A percentile compares a stretch with the other conserved stretches of the same genome.
Evolutionary conservation across 345 rosid genomes (phyloP).

Genomic region (Lepidium aucheri): DNA sequence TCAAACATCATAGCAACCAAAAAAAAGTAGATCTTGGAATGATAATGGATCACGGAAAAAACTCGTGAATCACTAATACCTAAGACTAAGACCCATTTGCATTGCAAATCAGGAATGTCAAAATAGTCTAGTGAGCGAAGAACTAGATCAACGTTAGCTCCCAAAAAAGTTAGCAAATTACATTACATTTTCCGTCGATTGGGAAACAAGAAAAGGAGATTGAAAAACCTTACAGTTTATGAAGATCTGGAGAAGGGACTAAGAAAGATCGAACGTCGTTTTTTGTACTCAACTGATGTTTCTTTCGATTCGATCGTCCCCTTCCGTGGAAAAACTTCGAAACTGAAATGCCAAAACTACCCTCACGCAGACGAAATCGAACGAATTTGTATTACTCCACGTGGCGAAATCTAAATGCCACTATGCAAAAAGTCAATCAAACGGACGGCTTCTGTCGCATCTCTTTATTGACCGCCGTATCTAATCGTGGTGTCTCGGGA

Average conservation of each 20-base stretch:
- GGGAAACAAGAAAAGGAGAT: not conserved
- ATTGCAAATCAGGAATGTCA: slow-evolving; percentile 11
- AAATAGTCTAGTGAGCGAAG: not conserved
- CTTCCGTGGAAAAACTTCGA: slow-evolving; percentile 8
- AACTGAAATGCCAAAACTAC: slow-evolving; percentile 1
- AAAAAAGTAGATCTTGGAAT: slow-evolving; percentile 21
- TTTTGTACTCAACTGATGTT: slow-evolving; percentile 5
- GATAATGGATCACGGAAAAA: not conserved
- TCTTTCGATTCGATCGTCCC: slow-evolving; percentile 20
- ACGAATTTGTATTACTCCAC: not conserved
- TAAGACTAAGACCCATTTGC: not conserved
- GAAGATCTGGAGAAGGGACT: slow-evolving; percentile 11
- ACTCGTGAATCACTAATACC: not conserved
- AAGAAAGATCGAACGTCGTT: slow-evolving; percentile 4
- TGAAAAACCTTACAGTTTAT: not conserved
- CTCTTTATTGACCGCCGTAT: not conserved
- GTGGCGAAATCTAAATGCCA: slow-evolving; percentile 1
- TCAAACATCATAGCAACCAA: not conserved
- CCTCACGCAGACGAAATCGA: slow-evolving; percentile 10
- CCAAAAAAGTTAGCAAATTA: not conserved
- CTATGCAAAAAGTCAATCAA: slow-evolving; percentile 4
- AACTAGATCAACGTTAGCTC: not conserved
- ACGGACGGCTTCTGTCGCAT: slow-evolving; percentile 5
- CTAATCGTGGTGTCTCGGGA: not conserved
- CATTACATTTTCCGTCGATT: not conserved